These are phyloP conservation scores for Epichloe festucae DNA, from an alignment of 2,329 filamentous ascomycete genomes.

Conservation along the genomic window DNA sequence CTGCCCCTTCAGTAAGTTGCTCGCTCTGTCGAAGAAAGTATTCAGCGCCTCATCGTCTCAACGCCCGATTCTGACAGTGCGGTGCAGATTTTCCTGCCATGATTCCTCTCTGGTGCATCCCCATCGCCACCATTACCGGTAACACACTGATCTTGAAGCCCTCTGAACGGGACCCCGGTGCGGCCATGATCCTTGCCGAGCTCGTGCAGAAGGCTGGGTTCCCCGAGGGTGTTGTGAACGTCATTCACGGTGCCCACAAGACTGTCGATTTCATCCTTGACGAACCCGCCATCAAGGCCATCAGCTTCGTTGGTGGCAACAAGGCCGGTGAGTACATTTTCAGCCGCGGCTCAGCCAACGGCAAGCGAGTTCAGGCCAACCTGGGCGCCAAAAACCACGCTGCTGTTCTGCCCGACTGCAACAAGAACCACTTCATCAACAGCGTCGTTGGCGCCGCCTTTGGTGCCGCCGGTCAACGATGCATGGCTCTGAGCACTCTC, in stretches of 20 bases:
- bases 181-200: conserved; percentile 75
- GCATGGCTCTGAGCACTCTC: conserved; percentile 74
- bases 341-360: conserved; percentile 63
- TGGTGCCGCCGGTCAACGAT: conserved; percentile 72
- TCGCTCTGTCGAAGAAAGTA: no score
- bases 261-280: conserved; percentile 82
- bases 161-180: conserved; percentile 73
- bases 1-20: conserved; percentile 62
- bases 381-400: conserved; percentile 83
- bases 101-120: conserved; percentile 87
- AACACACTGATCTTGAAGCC: conserved; percentile 81
- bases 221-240: conserved; percentile 68
- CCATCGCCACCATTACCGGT: conserved; percentile 69
- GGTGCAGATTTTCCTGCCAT: conserved; percentile 73
- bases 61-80: conserved; percentile 4
- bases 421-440: conserved; percentile 83
- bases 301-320: conserved; percentile 79
- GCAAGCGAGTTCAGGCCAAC: conserved; percentile 82
- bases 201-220: conserved; percentile 70
- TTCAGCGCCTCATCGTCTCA: no score
- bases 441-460: conserved; percentile 75
- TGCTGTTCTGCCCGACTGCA: conserved; percentile 70
- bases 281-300: conserved; percentile 71
- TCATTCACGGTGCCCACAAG: conserved; percentile 68
- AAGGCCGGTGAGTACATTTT: conserved; percentile 85